phyloP scores from a whole-genome alignment of 495 filamentous ascomycete species.

The Tuber brumale region DNA sequence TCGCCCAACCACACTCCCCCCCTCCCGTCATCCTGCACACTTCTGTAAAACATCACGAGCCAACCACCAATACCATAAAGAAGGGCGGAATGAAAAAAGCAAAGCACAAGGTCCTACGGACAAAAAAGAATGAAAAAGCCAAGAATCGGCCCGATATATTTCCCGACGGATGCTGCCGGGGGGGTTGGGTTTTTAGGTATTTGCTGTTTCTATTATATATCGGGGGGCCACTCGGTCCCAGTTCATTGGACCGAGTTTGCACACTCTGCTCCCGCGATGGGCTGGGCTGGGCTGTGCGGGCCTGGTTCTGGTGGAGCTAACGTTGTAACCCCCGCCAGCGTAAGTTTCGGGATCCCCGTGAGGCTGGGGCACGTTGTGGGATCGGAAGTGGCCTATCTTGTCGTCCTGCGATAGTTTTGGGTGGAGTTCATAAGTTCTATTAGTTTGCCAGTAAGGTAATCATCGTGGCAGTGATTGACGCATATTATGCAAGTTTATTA shows the following conservation, averaged over 20 bases:
- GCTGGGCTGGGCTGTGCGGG: no score
- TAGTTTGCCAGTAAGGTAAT: no score
- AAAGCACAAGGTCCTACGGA: background rate
- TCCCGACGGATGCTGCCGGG: background rate
- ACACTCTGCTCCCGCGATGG: no score
- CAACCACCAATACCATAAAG: background rate
- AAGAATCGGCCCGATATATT: background rate
- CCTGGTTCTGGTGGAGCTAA: no score
- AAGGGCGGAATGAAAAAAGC: background rate
- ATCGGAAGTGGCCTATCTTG: background rate
- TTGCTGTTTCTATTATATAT: background rate
- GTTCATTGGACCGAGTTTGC: background rate
- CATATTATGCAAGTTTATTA: no score
- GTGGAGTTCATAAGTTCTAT: no score
- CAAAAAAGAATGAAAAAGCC: background rate
- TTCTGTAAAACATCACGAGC: background rate
- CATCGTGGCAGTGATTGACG: no score
- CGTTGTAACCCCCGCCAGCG: no score
- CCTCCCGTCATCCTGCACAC: background rate
- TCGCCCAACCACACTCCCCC: background rate
- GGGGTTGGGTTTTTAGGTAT: background rate
- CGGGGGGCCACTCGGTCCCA: background rate
- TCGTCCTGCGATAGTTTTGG: no score
- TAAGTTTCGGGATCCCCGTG: background rate
- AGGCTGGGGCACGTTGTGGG: background rate